Percentiles rank a stretch among this genome's conserved stretches.
phyloP scores from a whole-genome alignment of 2,329 filamentous ascomycete species.

The Pyricularia sp. region DNA sequence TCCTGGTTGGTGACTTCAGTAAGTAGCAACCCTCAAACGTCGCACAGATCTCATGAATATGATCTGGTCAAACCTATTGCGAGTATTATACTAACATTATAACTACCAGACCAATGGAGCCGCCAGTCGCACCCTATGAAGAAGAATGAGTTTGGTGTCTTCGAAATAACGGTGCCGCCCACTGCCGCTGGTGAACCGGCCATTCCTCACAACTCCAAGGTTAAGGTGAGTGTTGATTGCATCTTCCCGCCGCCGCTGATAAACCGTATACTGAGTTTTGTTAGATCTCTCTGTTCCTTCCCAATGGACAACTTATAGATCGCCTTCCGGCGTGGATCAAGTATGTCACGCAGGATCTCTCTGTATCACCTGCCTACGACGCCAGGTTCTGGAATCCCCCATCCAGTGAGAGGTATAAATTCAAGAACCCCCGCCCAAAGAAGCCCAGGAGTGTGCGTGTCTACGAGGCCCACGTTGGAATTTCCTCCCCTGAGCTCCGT shows the following conservation, averaged over 20 bases:
- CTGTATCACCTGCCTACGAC: conserved; percentile 84
- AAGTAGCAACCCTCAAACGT: conserved; percentile 17
- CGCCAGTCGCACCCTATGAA: conserved; percentile 74
- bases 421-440: conserved; percentile 70
- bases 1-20: conserved; percentile 92
- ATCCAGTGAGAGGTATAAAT: conserved; percentile 58
- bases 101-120: conserved; percentile 65
- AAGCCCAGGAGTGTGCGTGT: conserved; percentile 81
- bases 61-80: neutral
- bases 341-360: conserved; percentile 86
- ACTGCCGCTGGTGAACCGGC: conserved; percentile 55
- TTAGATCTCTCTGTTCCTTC: conserved; percentile 72
- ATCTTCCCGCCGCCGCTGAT: neutral
- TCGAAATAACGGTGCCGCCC: conserved; percentile 66
- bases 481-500: conserved; percentile 78
- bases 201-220: conserved; percentile 86
- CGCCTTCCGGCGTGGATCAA: conserved; percentile 94
- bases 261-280: neutral
- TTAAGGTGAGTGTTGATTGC: conserved; percentile 54
- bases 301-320: conserved; percentile 69
- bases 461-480: conserved; percentile 98
- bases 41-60: neutral
- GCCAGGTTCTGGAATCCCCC: conserved; percentile 96
- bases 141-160: conserved; percentile 74
- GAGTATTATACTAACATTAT: neutral